Evolutionary conservation across 306 rosid species (phyloP), one percentile per base, ranked within the genome.

Genomic region (Crotalaria pallida): DNA sequence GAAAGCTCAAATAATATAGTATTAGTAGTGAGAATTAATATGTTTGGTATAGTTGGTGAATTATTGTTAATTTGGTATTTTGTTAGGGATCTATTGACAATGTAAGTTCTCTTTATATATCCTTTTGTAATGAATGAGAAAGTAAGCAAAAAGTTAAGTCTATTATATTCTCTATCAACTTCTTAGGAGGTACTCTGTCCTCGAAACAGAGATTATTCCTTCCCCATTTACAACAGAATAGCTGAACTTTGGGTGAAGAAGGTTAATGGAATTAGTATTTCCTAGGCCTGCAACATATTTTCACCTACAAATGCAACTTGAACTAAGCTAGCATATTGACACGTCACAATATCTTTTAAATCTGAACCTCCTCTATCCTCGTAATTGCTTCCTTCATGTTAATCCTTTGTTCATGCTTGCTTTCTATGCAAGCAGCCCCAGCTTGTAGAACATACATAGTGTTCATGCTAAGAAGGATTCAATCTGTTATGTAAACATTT

Each of bases 381-480:
- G 82, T 81, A 84, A 88, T 89, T 63, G 95, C 96, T 80, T 94
- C 97, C 77, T 57, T 81, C 75, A 90, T 65, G 50, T 49, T 86
- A 5, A 86, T 79, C 67, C 99, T 83, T 72, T 75, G 87, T 11
- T 81, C 77, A 0, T 95, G 91, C 57, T 83, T 74, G 57, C 76
- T 58, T 31, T 74, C 83, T 0, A 88, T 77, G 84, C 96, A 91
- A 56, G 82, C 81, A 49, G 88, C 89, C 48, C 97, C 99, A 2
- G 88, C 67, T 13, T 67, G 80, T 36, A 94, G 84, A 48, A 94
- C 36, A 31, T 31, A 31, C 36, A 31, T 8, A 31, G 6, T 31
- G 36, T 31, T 31, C 6, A 6, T 31, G 36, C 36, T 31, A 5
- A 27, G 1, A 33, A 33, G 0, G 43, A 36, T 36, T 9, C 43